Percentiles rank a stretch among this genome's conserved stretches.
These are phyloP conservation scores for Hemileccinum rubropunctum DNA, from an alignment of 768 basidiomycete genomes.

Conservation along the genomic window DNA sequence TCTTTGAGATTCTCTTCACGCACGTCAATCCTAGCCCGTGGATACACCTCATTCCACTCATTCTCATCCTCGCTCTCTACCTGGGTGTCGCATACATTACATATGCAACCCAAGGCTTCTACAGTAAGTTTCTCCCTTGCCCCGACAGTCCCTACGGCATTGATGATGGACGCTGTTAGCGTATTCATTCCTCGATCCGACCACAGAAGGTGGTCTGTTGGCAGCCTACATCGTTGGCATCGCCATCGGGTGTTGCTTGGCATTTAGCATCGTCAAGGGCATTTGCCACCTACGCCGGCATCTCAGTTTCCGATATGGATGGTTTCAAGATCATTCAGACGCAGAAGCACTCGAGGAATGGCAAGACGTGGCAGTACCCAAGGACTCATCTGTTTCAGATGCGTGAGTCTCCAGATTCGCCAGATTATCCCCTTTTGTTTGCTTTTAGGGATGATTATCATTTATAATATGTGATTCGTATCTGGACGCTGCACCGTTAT, in stretches of 20 bases:
- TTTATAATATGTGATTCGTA: neutral
- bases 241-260: constrained; percentile 44
- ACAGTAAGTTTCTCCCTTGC: constrained; percentile 44
- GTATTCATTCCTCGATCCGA: constrained; percentile 64
- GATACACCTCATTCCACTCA: constrained; percentile 43
- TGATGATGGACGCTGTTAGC: constrained; percentile 37
- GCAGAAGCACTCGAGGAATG: constrained; percentile 42
- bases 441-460: no score
- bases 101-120: constrained; percentile 55
- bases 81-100: constrained; percentile 71
- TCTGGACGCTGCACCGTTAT: neutral
- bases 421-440: no score
- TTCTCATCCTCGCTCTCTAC: constrained; percentile 54
- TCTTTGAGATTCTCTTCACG: constrained; percentile 58
- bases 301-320: constrained; percentile 20
- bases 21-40: constrained; percentile 52
- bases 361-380: constrained; percentile 37
- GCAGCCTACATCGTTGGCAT: constrained; percentile 67
- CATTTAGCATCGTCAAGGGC: constrained; percentile 50
- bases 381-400: constrained; percentile 13
- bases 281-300: constrained; percentile 39
- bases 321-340: constrained; percentile 3
- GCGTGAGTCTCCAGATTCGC: neutral
- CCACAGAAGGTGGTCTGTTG: constrained; percentile 38
- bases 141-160: neutral